Evolutionary conservation across 257 asterid genomes (phyloP).

Genomic region (Solanum bulbocastanum): DNA sequence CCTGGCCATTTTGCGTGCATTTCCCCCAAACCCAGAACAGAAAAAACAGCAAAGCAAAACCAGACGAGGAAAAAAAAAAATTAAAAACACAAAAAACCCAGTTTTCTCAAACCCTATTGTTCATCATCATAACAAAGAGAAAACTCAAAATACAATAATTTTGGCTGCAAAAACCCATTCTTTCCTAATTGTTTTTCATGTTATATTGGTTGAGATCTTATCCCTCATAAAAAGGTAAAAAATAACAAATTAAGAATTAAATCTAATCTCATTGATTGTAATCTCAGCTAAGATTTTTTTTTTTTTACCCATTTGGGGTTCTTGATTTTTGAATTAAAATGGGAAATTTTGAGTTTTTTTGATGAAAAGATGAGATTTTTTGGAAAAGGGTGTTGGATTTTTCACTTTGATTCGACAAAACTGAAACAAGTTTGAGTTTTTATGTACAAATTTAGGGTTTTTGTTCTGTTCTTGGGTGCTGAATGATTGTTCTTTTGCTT

Average conservation of each 20-base stretch:
- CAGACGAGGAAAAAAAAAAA: neutral
- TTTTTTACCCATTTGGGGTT: neutral
- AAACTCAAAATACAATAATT: neutral
- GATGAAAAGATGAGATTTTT: neutral
- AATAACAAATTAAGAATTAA: slow-evolving; percentile 1
- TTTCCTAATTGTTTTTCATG: neutral
- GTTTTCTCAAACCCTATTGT: neutral
- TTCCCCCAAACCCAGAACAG: slow-evolving; percentile 2
- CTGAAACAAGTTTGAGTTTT: neutral
- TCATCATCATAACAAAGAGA: neutral
- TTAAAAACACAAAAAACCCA: neutral
- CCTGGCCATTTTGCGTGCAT: neutral
- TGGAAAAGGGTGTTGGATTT: neutral
- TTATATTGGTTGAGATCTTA: neutral
- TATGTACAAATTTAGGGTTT: neutral
- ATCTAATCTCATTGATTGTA: neutral
- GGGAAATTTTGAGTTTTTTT: neutral
- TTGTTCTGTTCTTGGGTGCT: neutral
- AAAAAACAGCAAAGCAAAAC: neutral
- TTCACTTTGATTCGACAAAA: slow-evolving; percentile 1
- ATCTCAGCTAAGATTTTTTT: neutral
- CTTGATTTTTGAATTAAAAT: neutral
- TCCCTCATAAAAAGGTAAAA: slow-evolving; percentile 6
- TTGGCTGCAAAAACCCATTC: neutral
- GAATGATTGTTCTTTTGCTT: neutral